Base-by-base conservation (phyloP, 2,329 filamentous ascomycete genomes). In the Parafenestella ontariensis region DNA sequence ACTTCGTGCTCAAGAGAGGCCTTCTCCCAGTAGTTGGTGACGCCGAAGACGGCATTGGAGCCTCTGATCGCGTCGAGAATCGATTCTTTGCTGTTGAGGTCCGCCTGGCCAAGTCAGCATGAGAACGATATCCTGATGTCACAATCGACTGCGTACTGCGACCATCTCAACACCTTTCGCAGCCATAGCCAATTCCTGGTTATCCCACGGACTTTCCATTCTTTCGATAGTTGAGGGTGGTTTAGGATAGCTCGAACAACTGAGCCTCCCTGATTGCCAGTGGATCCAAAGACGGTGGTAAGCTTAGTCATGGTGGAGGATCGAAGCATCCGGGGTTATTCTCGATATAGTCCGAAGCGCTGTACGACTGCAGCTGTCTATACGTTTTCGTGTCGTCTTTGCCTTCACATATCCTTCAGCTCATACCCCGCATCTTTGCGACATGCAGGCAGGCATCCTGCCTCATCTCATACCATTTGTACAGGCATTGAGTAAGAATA, bases 271-370 rank as follows among this genome's bases (percentile, higher is more conserved):
- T 88, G 85, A 44, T 81, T 81, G 53, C 85, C 84, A 17, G 85
- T 87, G 39, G 84, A 82, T 24, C 85, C 85, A 61, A 87, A 82
- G 11, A 88, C 77, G 40, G 81, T 82, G 66, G 87, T 77, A 62
- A 83, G 74, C 61, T 81, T 82, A 6, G 56, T 21, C 54, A 60
- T 56, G 49, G 8, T 59, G 52, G 29, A 33, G 10, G 42, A 49
- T 34, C 34, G 34, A 47, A 46, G 34, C 23, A 47, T 46, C 26
- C 40, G 18, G 23, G 6, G 21, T 28, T 42, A 23, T 28, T 26
- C n/a, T 21, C 37, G 20, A 41, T 20, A 15, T 10, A 5, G n/a
- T n/a, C 37, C 20, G 23, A 28, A 42, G 15, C 2, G 4, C 23
- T 21, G 23, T 42, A 42, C 40, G 11, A 42, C 24, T 18, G 23